A percentile compares a stretch with the other conserved stretches of the same genome.
These are phyloP conservation scores for Candida rishiriensis DNA, from an alignment of 805 yeast genomes.

Conservation along the genomic window DNA sequence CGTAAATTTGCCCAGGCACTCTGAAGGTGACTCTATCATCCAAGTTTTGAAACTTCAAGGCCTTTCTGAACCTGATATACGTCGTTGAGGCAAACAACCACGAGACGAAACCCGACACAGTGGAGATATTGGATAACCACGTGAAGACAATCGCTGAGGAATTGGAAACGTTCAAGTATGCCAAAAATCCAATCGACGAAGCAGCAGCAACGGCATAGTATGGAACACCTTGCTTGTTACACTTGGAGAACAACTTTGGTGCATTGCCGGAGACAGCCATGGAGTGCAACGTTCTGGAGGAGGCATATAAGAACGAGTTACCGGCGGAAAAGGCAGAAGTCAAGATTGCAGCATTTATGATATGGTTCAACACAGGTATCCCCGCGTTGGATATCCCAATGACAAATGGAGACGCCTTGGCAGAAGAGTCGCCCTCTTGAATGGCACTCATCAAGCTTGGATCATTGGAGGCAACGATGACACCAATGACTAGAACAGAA, in stretches of 20 bases:
- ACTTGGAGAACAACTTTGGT: neutral
- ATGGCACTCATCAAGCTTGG: neutral
- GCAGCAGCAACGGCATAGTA: conserved; percentile 41
- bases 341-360: conserved; percentile 36
- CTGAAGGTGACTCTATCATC: conserved; percentile 54
- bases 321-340: conserved; percentile 31
- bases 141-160: conserved; percentile 51
- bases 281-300: neutral
- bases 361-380: conserved; percentile 32
- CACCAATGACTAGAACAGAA: conserved; percentile 35
- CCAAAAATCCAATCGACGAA: conserved; percentile 38
- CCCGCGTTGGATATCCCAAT: conserved; percentile 33
- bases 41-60: conserved; percentile 47
- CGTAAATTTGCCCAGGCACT: conserved; percentile 51
- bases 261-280: conserved; percentile 1
- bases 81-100: conserved; percentile 54
- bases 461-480: conserved; percentile 37
- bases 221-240: conserved; percentile 52
- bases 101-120: conserved; percentile 62
- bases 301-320: neutral
- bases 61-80: conserved; percentile 61
- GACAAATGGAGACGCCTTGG: conserved; percentile 36
- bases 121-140: conserved; percentile 63
- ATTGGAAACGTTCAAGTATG: conserved; percentile 51
- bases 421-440: conserved; percentile 10